Base-by-base conservation (phyloP, 331 rosid genomes). In the Stylosanthes scabra region DNA sequence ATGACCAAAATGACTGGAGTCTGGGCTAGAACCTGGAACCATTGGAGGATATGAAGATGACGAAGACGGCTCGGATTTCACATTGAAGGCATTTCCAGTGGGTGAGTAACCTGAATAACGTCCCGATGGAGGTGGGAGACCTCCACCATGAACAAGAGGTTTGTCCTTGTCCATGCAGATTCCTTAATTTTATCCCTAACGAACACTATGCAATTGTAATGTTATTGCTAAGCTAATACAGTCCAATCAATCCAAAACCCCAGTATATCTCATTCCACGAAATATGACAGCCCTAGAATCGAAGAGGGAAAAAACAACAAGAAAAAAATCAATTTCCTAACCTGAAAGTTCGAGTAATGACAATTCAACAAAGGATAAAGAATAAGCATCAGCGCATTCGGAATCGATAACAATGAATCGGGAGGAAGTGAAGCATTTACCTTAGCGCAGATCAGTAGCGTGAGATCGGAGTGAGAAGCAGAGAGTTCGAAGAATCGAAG, bases 81-180 rank as follows among this genome's bases (percentile, higher is more conserved):
- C 93, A 69, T 83, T 90, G 66, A 86, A 90, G 58, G 61, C 66
- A 56, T 50, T 80, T 29, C 86, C 90, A 47, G 87, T 2, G 0
- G 88, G 78, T 40, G 91, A 83, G 68, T 83, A 86, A 44, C 89
- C 86, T 0, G 88, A 68, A 68, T 77, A 88, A 50, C 96, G 90
- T 6, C 91, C 93, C 5, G 91, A 75, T 1, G 91, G 90, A 51
- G 93, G 97, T 50, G 86, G 92, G 6, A 88, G 85, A 57, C 88
- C 91, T 68, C 96, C 91, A 37, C 88, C 83, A 66, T 80, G 90
- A 40, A 84, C 86, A 11, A 77, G 81, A 58, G 89, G 75, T 83
- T 87, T 90, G 65, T 87, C 97, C 82, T 86, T 88, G 11, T 93
- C 98, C 98, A 93, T 93, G 63, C 3, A 39, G 40, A 78, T 41